Base-by-base conservation (phyloP, 441 rosid species). In the Erodium moschatum region DNA sequence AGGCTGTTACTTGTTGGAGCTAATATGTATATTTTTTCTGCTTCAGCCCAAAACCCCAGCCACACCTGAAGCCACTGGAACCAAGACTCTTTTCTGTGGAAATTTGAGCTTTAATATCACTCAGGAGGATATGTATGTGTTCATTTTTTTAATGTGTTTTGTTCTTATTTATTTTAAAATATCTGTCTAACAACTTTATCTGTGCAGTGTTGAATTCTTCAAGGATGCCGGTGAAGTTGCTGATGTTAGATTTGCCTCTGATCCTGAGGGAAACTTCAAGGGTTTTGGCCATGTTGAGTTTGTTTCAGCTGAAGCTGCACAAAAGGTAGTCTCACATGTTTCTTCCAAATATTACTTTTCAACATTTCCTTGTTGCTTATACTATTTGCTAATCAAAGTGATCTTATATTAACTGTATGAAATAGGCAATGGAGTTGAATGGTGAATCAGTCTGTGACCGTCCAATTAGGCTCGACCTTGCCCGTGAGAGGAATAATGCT, bases 211-310 rank as follows among this genome's bases (percentile, higher is more conserved):
- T 72, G 69, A 80, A 46, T 91, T 94, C 86, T 94, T 91, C 71
- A 77, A 85, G 69, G 87, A 29, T 61, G 85, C 29, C 63, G 97
- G 91, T 24, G 91, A 91, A 75, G 38, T 89, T 35, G 84, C 80
- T 66, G 97, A 89, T 79, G 82, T 91, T 3, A 89, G 97, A 65
- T 76, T 94, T 15, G 69, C 88, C 15, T n/a, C 76, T 10, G 81
- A 76, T 40, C 68, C 58, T 1, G 94, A 88, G 0, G 89, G 85
- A 46, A 78, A 81, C 4, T 84, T 86, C 48, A 88, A 73, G 80
- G 97, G 99, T 0, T 91, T 50, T 72, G 91, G 91, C 8, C 94
- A 89, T 76, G 91, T 91, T 76, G 97, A 91, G 74, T 94, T 94
- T 74, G 77, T 85, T 15, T 64, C 94, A 0, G 76, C 71, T 33